A percentile compares a stretch with the other conserved stretches of the same genome.
Conservation (phyloP, 2,329 filamentous ascomycete species). For the Colletotrichum sansevieriae region DNA sequence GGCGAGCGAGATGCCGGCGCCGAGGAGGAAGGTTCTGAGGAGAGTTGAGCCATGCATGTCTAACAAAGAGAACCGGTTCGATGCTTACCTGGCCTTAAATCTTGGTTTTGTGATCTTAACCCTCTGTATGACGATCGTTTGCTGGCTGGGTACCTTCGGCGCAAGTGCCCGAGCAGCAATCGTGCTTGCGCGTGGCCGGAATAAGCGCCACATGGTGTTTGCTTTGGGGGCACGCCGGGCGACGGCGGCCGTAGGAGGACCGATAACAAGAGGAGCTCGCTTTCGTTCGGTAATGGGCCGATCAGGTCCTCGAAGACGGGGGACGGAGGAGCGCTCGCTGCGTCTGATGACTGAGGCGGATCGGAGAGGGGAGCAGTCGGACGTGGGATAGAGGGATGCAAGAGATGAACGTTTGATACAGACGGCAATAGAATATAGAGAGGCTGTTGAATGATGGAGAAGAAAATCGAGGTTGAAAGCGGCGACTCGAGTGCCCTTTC, state of each 20-base stretch:
- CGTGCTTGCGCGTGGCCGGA: conserved; percentile 32
- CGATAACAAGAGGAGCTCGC: background rate
- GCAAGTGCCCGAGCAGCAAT: conserved; percentile 36
- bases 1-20: conserved; percentile 50
- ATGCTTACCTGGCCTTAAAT: conserved; percentile 31
- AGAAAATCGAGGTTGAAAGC: background rate
- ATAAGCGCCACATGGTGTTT: conserved; percentile 37
- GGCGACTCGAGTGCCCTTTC: background rate
- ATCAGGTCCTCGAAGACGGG: background rate
- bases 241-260: conserved; percentile 19
- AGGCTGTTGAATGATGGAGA: background rate
- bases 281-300: background rate
- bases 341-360: conserved; percentile 6
- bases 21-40: conserved; percentile 47
- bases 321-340: background rate
- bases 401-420: background rate
- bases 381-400: conserved; percentile 11
- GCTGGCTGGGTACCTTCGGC: conserved; percentile 16
- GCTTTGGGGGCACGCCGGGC: conserved; percentile 26
- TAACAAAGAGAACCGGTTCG: background rate
- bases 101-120: conserved; percentile 33
- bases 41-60: background rate
- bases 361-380: conserved; percentile 1
- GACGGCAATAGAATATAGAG: background rate
- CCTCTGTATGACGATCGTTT: conserved; percentile 40